Conservation (phyloP, 768 basidiomycete genomes). For the Daedaleopsis nitida region DNA sequence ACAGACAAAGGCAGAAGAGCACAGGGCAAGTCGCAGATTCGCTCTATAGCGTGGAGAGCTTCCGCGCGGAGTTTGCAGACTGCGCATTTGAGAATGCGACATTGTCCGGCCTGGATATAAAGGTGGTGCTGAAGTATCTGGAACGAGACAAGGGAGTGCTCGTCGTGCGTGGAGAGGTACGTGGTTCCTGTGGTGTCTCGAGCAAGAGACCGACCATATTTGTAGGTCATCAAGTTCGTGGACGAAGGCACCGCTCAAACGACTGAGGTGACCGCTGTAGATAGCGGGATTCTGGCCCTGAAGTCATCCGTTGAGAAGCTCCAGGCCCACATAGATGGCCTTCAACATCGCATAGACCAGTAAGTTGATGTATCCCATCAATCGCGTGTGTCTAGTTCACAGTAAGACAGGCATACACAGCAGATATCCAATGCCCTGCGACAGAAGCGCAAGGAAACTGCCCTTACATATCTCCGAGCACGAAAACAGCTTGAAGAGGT, state of each 20-base stretch:
- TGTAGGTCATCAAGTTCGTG: conserved; percentile 85
- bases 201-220: neutral
- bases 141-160: conserved; percentile 72
- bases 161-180: conserved; percentile 67
- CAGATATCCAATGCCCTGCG: conserved; percentile 68
- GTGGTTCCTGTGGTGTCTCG: conserved; percentile 20
- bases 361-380: conserved; percentile 39
- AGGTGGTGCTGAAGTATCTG: conserved; percentile 74
- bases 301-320: conserved; percentile 69
- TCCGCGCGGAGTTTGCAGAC: conserved; percentile 58
- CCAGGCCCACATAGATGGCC: conserved; percentile 63
- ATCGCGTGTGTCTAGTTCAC: neutral
- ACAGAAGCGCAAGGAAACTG: conserved; percentile 70
- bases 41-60: conserved; percentile 62
- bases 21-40: conserved; percentile 54
- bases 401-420: conserved; percentile 54
- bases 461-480: conserved; percentile 76
- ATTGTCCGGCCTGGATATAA: conserved; percentile 64
- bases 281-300: conserved; percentile 80
- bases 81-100: conserved; percentile 42
- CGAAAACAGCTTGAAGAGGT: conserved; percentile 82
- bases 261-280: conserved; percentile 71
- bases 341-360: conserved; percentile 77
- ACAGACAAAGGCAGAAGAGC: conserved; percentile 44
- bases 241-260: conserved; percentile 39